A percentile compares a stretch with the other conserved stretches of the same genome.
phyloP scores from a whole-genome alignment of 345 rosid genomes.

The Cochlearia excelsa region DNA sequence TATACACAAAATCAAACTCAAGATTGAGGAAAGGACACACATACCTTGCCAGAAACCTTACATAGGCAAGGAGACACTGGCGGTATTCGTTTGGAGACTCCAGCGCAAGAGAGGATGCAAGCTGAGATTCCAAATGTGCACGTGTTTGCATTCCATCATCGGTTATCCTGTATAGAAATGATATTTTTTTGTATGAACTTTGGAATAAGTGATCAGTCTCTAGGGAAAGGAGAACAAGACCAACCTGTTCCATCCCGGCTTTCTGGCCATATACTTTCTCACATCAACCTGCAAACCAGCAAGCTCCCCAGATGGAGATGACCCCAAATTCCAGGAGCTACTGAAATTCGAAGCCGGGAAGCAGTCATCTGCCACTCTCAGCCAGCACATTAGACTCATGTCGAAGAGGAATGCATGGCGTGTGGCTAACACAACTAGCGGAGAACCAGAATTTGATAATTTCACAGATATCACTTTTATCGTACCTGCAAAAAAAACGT shows the following conservation, averaged over 20 bases:
- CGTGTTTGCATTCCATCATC: constrained; percentile 97
- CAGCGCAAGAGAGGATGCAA: constrained; percentile 81
- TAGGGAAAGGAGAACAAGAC: constrained; percentile 28
- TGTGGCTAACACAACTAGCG: constrained; percentile 89
- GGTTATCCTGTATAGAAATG: constrained; percentile 60
- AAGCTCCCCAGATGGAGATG: constrained; percentile 83
- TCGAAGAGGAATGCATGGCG: constrained; percentile 95
- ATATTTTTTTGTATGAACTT: background rate
- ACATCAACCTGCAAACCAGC: constrained; percentile 94
- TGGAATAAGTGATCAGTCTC: background rate
- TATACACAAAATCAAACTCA: background rate
- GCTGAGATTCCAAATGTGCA: constrained; percentile 94
- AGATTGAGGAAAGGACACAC: constrained; percentile 15
- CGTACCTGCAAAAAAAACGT: constrained; percentile 49
- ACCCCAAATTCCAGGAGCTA: constrained; percentile 90
- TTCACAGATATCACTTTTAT: constrained; percentile 90
- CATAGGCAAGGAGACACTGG: constrained; percentile 90
- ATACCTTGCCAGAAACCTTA: constrained; percentile 93
- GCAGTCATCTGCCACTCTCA: constrained; percentile 97
- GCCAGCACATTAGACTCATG: constrained; percentile 88
- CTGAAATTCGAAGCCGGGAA: constrained; percentile 97
- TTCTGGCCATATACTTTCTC: constrained; percentile 90
- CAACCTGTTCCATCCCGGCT: constrained; percentile 98
- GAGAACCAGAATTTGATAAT: constrained; percentile 90
- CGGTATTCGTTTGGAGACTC: constrained; percentile 87